Percentiles rank a stretch among this genome's conserved stretches.
Conservation (phyloP, 805 yeast species). For the Ogataea naganishii region DNA sequence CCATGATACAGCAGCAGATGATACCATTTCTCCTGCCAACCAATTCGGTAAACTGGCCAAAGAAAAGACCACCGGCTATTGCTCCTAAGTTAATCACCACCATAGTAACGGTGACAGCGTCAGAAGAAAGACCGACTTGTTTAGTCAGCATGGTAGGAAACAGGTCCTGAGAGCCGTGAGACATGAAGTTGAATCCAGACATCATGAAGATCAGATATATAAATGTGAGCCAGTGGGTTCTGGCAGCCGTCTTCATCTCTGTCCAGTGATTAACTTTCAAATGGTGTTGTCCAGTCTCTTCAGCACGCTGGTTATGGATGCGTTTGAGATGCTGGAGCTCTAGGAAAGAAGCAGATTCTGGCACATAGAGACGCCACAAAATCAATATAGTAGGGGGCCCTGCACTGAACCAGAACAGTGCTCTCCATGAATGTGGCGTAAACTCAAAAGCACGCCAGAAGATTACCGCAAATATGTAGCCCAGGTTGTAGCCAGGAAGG, state of each 20-base stretch:
- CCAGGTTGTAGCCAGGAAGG: conserved; percentile 63
- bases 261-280: conserved; percentile 7
- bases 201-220: conserved; percentile 50
- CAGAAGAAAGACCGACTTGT: conserved; percentile 37
- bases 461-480: conserved; percentile 45
- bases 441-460: conserved; percentile 46
- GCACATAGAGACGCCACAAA: conserved; percentile 46
- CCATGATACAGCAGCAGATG: conserved; percentile 38
- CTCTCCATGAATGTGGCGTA: conserved; percentile 55
- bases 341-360: conserved; percentile 50
- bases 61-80: conserved; percentile 50
- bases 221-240: conserved; percentile 52
- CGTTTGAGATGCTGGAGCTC: conserved; percentile 21
- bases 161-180: conserved; percentile 71
- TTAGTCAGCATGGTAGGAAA: conserved; percentile 53
- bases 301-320: conserved; percentile 11
- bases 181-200: conserved; percentile 64
- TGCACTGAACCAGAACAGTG: conserved; percentile 69
- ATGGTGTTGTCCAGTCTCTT: conserved; percentile 5
- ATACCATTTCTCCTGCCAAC: conserved; percentile 56
- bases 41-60: conserved; percentile 49
- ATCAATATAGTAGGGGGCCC: conserved; percentile 54
- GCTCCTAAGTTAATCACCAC: conserved; percentile 63
- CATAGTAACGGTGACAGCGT: conserved; percentile 51
- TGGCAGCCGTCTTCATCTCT: conserved; percentile 28